A percentile compares a stretch with the other conserved stretches of the same genome.
Conservation (phyloP, 2,329 filamentous ascomycete genomes). For the Cercospora sp. region DNA sequence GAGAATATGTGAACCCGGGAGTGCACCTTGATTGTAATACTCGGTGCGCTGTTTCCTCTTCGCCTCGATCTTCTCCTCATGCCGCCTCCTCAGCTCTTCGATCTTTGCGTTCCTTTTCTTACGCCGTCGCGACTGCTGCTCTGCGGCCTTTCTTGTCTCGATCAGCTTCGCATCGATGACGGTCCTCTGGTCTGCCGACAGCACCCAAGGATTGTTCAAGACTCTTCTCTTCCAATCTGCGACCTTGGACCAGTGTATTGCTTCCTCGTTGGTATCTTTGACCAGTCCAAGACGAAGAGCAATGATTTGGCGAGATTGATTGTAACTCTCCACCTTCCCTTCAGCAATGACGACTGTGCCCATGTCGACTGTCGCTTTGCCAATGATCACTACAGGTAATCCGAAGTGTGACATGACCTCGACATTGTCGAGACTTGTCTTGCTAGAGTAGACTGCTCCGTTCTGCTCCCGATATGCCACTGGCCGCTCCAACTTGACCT, state of each 20-base stretch:
- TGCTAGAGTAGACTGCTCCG: constrained; percentile 14
- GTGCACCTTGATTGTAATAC: constrained; percentile 41
- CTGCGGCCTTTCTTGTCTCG: constrained; percentile 40
- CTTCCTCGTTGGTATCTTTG: constrained; percentile 56
- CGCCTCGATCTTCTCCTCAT: constrained; percentile 42
- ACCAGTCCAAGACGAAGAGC: constrained; percentile 55
- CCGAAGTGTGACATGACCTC: constrained; percentile 41
- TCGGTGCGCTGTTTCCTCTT: constrained; percentile 44
- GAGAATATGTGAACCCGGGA: constrained; percentile 30
- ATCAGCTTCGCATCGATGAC: constrained; percentile 43
- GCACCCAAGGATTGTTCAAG: constrained; percentile 55
- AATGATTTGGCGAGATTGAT: constrained; percentile 53
- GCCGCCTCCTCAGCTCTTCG: constrained; percentile 37
- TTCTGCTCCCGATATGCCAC: constrained; percentile 5
- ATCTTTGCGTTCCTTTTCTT: constrained; percentile 40
- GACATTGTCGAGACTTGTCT: constrained; percentile 42
- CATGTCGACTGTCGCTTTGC: constrained; percentile 41
- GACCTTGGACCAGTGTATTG: constrained; percentile 54
- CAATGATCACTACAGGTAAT: constrained; percentile 47
- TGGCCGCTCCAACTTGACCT: constrained; percentile 53
- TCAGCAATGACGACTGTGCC: constrained; percentile 59
- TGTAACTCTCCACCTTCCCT: constrained; percentile 56
- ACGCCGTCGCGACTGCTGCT: constrained; percentile 37
- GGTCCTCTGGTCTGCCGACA: constrained; percentile 48
- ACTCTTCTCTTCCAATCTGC: constrained; percentile 52